Evolutionary conservation across 2,329 filamentous ascomycete genomes (phyloP).

Genomic region (Hypoxylon sp.): DNA sequence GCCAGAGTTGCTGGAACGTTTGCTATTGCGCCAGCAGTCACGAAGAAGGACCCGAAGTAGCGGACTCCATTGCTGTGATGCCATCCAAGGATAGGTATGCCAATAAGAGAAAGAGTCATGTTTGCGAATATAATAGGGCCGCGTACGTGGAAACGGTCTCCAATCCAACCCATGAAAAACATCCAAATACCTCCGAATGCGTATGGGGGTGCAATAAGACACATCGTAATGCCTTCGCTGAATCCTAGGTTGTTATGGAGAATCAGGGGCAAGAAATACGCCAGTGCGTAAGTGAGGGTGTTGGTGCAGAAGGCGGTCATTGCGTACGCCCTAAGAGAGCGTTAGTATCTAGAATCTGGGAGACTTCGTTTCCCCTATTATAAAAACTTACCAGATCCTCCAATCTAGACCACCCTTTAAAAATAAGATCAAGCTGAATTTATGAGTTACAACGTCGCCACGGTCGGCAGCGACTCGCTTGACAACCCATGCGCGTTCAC

Average conservation of each 20-base stretch:
- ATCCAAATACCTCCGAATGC: slow-evolving; percentile 75
- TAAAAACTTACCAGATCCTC: slow-evolving; percentile 60
- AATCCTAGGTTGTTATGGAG: slow-evolving; percentile 75
- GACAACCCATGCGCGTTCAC: slow-evolving; percentile 58
- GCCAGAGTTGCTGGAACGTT: slow-evolving; percentile 82
- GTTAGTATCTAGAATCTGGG: slow-evolving; percentile 60
- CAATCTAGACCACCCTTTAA: slow-evolving; percentile 57
- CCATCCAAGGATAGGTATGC: slow-evolving; percentile 81
- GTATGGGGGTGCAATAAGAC: slow-evolving; percentile 79
- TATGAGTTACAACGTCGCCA: slow-evolving; percentile 63
- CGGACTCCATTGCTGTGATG: slow-evolving; percentile 68
- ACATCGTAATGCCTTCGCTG: slow-evolving; percentile 73
- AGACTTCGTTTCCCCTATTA: neutral
- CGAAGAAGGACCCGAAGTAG: slow-evolving; percentile 82
- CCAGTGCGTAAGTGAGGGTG: slow-evolving; percentile 80
- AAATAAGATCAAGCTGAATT: slow-evolving; percentile 59
- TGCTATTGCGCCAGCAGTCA: slow-evolving; percentile 81
- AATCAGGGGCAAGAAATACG: slow-evolving; percentile 85
- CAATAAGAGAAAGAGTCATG: slow-evolving; percentile 75
- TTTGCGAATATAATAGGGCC: slow-evolving; percentile 77
- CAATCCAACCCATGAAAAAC: slow-evolving; percentile 71
- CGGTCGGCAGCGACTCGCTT: slow-evolving; percentile 62
- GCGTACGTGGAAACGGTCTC: slow-evolving; percentile 76
- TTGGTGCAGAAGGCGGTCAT: slow-evolving; percentile 76
- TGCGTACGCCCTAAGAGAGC: slow-evolving; percentile 69